Evolutionary conservation across 2,329 filamentous ascomycete genomes (phyloP), one percentile per base, ranked within the genome.

Genomic region (Fusarium compactum): DNA sequence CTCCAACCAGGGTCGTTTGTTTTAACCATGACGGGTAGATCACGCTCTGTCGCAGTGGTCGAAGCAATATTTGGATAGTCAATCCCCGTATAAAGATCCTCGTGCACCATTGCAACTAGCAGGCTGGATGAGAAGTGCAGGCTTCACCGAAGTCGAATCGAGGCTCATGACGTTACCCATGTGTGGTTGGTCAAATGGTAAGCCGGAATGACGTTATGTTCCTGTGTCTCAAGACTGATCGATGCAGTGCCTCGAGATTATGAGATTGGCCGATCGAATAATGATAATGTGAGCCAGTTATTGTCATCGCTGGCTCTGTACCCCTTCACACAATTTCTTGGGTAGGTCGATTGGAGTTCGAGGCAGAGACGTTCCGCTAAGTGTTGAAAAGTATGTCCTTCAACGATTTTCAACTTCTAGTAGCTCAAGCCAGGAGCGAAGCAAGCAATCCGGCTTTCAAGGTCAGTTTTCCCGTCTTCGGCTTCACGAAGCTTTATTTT

Each of bases 1-100:
- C 12, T 32, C 41, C 20, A 11, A 16, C 15, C 40, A 41, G 6
- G 8, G 8, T 14, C 55, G 62, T 76, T 47, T 69, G 30, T 48
- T 18, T n/a, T 56, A 51, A 59, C 41, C 44, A 16, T n/a, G 18
- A 12, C 18, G n/a, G 14, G 27, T 34, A 90, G 86, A 86, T 55
- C 87, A 92, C 77, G 91, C 89, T 3, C 82, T 94, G 55, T 85
- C 85, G 18, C 83, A 86, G 69, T 94, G 91, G 91, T 93, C 91
- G 50, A 85, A 84, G 55, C 82, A 83, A 58, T 92, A 92, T 76
- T 80, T 91, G 71, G 82, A 86, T 65, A 86, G 89, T 30, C 80
- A 92, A 76, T 85, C 90, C 62, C 86, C 85, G 20, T 81, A 84
- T 55, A 94, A 94, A 72, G 89, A 94, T 73, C 87, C 90, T 22